Evolutionary conservation across 345 rosid species (phyloP).

Genomic region (Arabis alpina): DNA sequence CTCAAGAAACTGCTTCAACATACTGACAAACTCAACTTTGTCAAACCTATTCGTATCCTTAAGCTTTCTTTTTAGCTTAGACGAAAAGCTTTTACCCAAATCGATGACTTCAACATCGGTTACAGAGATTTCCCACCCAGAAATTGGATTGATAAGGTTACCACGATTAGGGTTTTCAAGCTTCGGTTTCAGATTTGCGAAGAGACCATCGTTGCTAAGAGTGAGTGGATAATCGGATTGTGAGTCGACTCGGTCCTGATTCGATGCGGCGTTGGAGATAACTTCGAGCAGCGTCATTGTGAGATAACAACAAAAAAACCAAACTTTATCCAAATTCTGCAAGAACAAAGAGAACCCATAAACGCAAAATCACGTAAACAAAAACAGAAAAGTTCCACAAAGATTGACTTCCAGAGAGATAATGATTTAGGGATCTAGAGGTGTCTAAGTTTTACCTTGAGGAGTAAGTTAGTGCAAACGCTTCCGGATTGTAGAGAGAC

Average conservation of each 20-base stretch:
- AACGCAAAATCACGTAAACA: constrained; percentile 13
- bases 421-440: not conserved
- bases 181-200: constrained; percentile 66
- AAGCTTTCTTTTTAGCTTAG: constrained; percentile 62
- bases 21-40: constrained; percentile 50
- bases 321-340: constrained; percentile 39
- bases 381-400: constrained; percentile 1
- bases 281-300: constrained; percentile 72
- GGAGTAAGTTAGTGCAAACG: not conserved
- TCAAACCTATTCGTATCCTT: constrained; percentile 58
- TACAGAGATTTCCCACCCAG: constrained; percentile 63
- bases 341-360: constrained; percentile 24
- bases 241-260: constrained; percentile 35
- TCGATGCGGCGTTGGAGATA: constrained; percentile 58
- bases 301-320: not conserved
- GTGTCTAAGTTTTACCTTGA: constrained; percentile 16
- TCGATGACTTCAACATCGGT: constrained; percentile 58
- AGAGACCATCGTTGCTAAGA: constrained; percentile 57
- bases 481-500: not conserved
- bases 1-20: constrained; percentile 64
- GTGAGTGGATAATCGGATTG: constrained; percentile 60
- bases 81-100: constrained; percentile 50
- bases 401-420: not conserved
- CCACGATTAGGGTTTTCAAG: constrained; percentile 50
- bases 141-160: constrained; percentile 57